Percentiles rank a stretch among this genome's conserved stretches.
Conservation (phyloP, 257 asterid species). For the Ehretia macrophylla region DNA sequence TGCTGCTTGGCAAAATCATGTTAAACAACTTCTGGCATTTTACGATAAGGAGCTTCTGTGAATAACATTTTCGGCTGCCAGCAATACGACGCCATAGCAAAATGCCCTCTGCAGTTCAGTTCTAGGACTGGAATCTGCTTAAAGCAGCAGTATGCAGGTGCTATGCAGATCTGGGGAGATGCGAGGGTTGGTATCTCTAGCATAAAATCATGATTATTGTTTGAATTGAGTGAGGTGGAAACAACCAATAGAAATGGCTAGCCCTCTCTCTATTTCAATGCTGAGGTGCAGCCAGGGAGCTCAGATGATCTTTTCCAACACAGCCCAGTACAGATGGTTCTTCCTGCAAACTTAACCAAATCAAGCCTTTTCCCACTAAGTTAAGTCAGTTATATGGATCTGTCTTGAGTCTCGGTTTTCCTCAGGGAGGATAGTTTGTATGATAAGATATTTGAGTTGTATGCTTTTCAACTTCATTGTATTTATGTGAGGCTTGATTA, state of each 20-base stretch:
- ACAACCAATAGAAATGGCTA: not conserved
- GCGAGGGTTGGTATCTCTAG: too few species aligned
- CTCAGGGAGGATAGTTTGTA: constrained; percentile 4
- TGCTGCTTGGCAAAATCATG: constrained; percentile 90
- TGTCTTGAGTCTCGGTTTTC: too few species aligned
- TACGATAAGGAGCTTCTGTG: constrained; percentile 58
- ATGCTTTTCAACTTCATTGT: not conserved
- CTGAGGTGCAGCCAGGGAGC: not conserved
- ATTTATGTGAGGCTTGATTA: constrained; percentile 1
- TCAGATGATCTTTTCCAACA: not conserved
- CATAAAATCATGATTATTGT: not conserved
- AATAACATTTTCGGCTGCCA: constrained; percentile 2
- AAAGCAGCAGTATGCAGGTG: not conserved
- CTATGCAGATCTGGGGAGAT: not conserved
- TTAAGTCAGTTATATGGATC: too few species aligned
- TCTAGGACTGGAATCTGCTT: not conserved
- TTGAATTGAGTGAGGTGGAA: not conserved
- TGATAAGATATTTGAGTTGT: not conserved
- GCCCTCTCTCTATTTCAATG: too few species aligned
- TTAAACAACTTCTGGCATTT: constrained; percentile 84
- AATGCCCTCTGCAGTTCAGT: not conserved
- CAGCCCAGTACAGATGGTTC: constrained; percentile 12
- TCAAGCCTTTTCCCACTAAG: too few species aligned
- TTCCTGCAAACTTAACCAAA: too few species aligned
- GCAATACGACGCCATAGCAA: not conserved